Conservation (phyloP, 2,329 filamentous ascomycete species). For the Fusarium torulosum region DNA sequence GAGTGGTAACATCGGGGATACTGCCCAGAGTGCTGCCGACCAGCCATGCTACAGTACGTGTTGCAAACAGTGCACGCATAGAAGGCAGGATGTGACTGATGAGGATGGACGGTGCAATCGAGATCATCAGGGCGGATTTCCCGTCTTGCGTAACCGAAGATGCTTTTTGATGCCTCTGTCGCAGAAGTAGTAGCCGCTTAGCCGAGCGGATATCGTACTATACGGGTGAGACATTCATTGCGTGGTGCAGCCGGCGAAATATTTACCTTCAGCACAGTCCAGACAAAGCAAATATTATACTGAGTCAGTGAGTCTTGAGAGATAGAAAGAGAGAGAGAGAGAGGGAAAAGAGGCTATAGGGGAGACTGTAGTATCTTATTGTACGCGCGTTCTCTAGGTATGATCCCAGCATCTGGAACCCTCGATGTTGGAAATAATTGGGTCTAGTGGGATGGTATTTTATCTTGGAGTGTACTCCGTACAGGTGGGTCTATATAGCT, state of each 20-base stretch:
- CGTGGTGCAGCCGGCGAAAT: background rate
- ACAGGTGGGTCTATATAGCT: conserved; percentile 18
- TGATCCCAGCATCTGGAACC: conserved; percentile 24
- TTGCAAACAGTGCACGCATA: background rate
- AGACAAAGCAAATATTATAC: background rate
- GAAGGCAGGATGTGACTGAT: conserved; percentile 12
- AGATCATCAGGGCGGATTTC: conserved; percentile 27
- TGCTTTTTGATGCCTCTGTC: conserved; percentile 5
- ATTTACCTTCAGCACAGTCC: background rate
- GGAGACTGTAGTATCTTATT: background rate
- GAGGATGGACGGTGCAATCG: conserved; percentile 16
- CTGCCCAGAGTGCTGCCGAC: conserved; percentile 11
- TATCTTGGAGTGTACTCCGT: background rate
- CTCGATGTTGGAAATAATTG: conserved; percentile 37
- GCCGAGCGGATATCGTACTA: background rate
- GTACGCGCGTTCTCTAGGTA: conserved; percentile 36
- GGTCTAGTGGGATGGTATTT: conserved; percentile 18
- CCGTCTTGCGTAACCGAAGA: conserved; percentile 7
- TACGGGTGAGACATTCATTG: conserved; percentile 10
- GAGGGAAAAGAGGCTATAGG: background rate
- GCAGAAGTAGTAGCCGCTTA: conserved; percentile 21
- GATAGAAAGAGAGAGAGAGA: too few species aligned
- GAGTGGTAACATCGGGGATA: conserved; percentile 25
- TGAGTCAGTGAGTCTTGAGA: background rate
- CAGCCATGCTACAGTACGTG: background rate